Evolutionary conservation across 352 stramenopile species (phyloP).

Genomic region (Phytophthora kernoviae): DNA sequence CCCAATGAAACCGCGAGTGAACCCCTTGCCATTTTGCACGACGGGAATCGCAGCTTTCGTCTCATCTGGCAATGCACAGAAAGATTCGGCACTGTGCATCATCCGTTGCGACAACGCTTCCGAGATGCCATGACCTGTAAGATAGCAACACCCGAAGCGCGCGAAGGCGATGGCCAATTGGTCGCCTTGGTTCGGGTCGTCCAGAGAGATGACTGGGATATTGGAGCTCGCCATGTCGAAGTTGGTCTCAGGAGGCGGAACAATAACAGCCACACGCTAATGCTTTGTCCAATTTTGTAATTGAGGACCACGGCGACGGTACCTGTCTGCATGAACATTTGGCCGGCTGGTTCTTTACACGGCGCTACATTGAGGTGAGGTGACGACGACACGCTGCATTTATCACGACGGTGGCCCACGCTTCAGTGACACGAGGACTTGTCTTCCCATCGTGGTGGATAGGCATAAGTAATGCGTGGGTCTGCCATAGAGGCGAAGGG

Average conservation of each 20-base stretch:
- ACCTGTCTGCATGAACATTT: constrained; percentile 5
- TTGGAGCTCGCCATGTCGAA: constrained; percentile 19
- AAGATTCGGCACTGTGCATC: constrained; percentile 58
- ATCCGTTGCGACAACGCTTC: constrained; percentile 47
- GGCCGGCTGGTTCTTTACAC: not conserved
- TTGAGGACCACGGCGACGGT: constrained; percentile 3
- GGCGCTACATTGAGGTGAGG: not conserved
- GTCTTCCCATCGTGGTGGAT: constrained; percentile 1
- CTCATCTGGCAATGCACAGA: constrained; percentile 57
- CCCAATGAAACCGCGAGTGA: constrained; percentile 82
- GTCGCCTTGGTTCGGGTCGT: constrained; percentile 46
- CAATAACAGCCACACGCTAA: constrained; percentile 10
- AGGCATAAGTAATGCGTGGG: constrained; percentile 1
- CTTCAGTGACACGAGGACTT: not conserved
- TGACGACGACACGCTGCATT: constrained; percentile 1
- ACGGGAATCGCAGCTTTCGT: constrained; percentile 65
- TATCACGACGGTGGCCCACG: not conserved
- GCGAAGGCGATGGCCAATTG: constrained; percentile 62
- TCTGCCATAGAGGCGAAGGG: not conserved
- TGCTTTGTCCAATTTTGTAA: not conserved
- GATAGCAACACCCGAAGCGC: constrained; percentile 79
- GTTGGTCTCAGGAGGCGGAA: not conserved
- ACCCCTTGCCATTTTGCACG: constrained; percentile 66
- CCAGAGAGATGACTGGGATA: constrained; percentile 62
- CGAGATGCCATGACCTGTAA: constrained; percentile 67